Conservation (phyloP, 2,329 filamentous ascomycete genomes). For the Trichoderma citrinoviride region DNA sequence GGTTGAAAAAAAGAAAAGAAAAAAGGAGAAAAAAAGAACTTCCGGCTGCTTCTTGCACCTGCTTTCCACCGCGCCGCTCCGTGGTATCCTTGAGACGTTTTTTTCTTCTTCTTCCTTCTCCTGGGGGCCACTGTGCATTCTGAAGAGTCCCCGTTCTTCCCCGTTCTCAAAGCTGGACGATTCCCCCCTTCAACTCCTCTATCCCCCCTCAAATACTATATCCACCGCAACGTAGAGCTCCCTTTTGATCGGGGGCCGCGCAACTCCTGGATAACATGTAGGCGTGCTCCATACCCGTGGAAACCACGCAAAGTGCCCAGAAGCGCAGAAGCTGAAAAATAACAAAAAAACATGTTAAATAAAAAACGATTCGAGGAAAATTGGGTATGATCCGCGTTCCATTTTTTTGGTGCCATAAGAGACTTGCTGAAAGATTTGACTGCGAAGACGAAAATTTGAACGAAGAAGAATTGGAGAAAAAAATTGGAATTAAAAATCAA, state of each 20-base stretch:
- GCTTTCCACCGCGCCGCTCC: slow-evolving; percentile 22
- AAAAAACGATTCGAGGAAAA: slow-evolving; percentile 28
- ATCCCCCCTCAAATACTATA: slow-evolving; percentile 29
- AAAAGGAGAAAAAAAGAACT: not conserved
- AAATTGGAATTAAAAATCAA: slow-evolving; percentile 32
- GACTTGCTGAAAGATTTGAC: slow-evolving; percentile 36
- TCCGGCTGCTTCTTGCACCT: slow-evolving; percentile 12
- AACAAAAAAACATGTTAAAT: slow-evolving; percentile 23
- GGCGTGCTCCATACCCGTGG: slow-evolving; percentile 20
- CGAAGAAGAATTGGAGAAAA: slow-evolving; percentile 30
- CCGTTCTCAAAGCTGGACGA: slow-evolving; percentile 30
- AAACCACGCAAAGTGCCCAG: slow-evolving; percentile 20
- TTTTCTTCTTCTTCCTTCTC: slow-evolving; percentile 2
- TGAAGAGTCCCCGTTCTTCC: slow-evolving; percentile 30
- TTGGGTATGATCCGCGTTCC: slow-evolving; percentile 40
- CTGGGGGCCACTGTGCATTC: slow-evolving; percentile 34
- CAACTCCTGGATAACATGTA: slow-evolving; percentile 23
- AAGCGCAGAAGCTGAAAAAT: slow-evolving; percentile 27
- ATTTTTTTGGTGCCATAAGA: slow-evolving; percentile 41
- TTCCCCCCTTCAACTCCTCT: slow-evolving; percentile 28
- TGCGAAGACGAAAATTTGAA: slow-evolving; percentile 30
- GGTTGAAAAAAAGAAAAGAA: not conserved
- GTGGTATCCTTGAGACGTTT: slow-evolving; percentile 21
- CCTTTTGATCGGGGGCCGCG: slow-evolving; percentile 23
- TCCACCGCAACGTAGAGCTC: slow-evolving; percentile 27